Evolutionary conservation across 208 protist species (phyloP).

Genomic region (Tritrichomonas foetus): DNA sequence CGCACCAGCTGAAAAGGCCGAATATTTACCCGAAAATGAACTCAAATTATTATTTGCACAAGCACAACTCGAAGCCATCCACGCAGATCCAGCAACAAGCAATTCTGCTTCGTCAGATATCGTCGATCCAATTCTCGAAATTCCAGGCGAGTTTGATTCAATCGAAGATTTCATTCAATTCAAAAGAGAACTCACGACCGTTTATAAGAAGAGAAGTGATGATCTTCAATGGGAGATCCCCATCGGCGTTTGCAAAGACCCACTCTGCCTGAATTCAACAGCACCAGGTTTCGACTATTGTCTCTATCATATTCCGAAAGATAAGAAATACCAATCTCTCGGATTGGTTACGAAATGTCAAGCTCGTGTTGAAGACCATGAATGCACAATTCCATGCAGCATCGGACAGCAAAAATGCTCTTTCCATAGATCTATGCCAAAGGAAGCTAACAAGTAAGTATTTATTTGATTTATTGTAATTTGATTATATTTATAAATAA

Average conservation of each 20-base stretch:
- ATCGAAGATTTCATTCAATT: not conserved
- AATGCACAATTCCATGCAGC: too few species aligned
- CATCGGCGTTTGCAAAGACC: not conserved
- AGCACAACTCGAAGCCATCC: not conserved
- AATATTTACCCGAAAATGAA: not conserved
- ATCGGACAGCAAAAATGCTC: too few species aligned
- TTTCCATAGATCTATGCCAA: too few species aligned
- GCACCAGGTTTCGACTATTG: slow-evolving; percentile 7
- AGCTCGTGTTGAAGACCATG: too few species aligned
- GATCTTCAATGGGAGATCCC: too few species aligned
- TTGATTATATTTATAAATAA: too few species aligned
- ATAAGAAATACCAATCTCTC: not conserved
- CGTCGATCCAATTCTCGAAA: not conserved
- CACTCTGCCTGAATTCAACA: not conserved
- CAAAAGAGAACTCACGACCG: not conserved
- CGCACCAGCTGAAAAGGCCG: not conserved
- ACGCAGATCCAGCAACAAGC: not conserved
- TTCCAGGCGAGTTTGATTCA: not conserved
- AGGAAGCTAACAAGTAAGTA: too few species aligned
- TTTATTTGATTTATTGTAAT: too few species aligned
- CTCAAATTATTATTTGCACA: not conserved
- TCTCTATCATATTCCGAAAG: not conserved
- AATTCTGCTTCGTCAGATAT: too few species aligned
- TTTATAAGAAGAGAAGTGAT: not conserved
- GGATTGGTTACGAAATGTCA: not conserved